Base-by-base conservation (phyloP, 2,329 filamentous ascomycete species). In the Nothophoma quercina region DNA sequence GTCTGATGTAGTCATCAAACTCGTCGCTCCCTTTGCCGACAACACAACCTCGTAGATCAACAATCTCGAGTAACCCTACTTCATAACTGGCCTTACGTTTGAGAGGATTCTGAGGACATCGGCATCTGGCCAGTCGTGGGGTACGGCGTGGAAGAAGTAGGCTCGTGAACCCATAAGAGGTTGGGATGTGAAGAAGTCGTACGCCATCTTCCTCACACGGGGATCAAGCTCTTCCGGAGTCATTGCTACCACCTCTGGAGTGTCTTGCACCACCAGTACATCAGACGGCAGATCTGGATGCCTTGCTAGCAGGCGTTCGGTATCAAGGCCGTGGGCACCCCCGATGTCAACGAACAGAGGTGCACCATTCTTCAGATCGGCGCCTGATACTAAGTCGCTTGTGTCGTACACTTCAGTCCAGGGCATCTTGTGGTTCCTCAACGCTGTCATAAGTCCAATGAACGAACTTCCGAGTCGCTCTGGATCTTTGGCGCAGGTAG, bases 51-150 rank as follows among this genome's bases (percentile, higher is more conserved):
- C 55, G 18, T 49, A 46, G 28, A 55, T 45, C 6, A 60, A 38
- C 19, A 55, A 26, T 18, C 38, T 56, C 8, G 50, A 55, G 35
- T 58, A 58, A 1, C 47, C 57, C 26, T 19, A 33, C 23, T 50
- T 53, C 56, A 65, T 53, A 1, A 55, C 57, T n/a, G 35, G 28
- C 22, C 26, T 45, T 10, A 63, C 26, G n/a, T 54, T 43, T 7
- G 39, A 21, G 21, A 64, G 36, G 10, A 65, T 63, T 4, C 45
- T 30, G 4, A 56, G 33, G 7, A 40, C 47, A 23, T 59, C 36
- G 7, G 16, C 16, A 45, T 76, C 71, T 5, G 65, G 58, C 73
- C 72, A 77, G 53, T 78, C 73, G 48, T 77, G 75, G 29, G 73
- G 57, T 6, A 76, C 62, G 30, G 64, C 67, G 21, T 73, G 67